A percentile compares a stretch with the other conserved stretches of the same genome.
Conservation (phyloP, 75 land plant genomes). For the Gnetum montanum region DNA sequence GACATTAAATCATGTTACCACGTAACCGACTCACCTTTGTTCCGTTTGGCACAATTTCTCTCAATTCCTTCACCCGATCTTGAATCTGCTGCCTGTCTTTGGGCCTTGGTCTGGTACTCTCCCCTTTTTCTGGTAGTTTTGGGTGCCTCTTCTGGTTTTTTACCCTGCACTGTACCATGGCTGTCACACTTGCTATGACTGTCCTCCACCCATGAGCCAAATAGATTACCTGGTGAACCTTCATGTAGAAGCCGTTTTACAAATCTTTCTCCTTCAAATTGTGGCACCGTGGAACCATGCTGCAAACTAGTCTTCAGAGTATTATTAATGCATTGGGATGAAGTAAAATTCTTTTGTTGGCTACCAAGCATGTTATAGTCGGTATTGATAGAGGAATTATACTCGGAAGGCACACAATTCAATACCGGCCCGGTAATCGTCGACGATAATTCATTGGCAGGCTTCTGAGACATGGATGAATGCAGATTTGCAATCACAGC, state of each 20-base stretch:
- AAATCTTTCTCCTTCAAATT: slow-evolving; percentile 3
- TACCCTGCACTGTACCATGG: slow-evolving; percentile 11
- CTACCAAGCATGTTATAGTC: too few relatives aligned
- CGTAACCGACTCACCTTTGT: slow-evolving; percentile 70
- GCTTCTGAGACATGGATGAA: slow-evolving; percentile 11
- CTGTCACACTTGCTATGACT: slow-evolving; percentile 23
- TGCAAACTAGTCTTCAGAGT: too few relatives aligned
- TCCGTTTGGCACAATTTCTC: slow-evolving; percentile 68
- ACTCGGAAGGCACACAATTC: slow-evolving; percentile 9
- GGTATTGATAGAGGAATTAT: slow-evolving; percentile 15
- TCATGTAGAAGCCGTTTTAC: slow-evolving; percentile 17
- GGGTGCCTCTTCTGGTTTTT: slow-evolving; percentile 13
- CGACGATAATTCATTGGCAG: slow-evolving; percentile 31
- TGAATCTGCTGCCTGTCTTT: slow-evolving; percentile 75
- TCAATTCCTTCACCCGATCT: slow-evolving; percentile 61
- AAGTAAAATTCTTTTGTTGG: too few relatives aligned
- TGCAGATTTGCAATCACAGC: slow-evolving; percentile 49
- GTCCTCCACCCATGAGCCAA: slow-evolving; percentile 45
- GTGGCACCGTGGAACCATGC: too few relatives aligned
- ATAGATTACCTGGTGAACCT: slow-evolving; percentile 22
- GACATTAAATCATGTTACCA: slow-evolving; percentile 8
- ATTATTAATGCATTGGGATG: too few relatives aligned
- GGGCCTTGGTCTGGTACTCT: slow-evolving; percentile 65
- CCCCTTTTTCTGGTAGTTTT: slow-evolving; percentile 50
- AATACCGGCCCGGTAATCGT: slow-evolving; percentile 26